Evolutionary conservation across 2,329 filamentous ascomycete species (phyloP), one percentile per base, ranked within the genome.

Genomic region (Drechmeria coniospora): DNA sequence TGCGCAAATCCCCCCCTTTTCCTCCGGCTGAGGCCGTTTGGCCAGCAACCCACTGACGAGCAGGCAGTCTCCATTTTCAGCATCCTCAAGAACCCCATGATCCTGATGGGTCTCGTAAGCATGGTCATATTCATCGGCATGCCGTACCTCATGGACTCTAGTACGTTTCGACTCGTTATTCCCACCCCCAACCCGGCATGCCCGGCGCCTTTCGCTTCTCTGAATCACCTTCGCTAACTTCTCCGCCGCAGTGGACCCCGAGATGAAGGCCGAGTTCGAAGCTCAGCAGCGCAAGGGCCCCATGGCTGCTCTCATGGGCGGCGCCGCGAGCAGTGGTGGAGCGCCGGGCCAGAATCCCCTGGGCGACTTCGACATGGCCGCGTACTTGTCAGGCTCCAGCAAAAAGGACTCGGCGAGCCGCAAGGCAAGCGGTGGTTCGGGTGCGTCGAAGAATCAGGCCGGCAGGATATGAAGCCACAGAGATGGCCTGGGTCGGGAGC

Each of bases 21-120:
- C 21, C 13, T n/a, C 8, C 8, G 17, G 15, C 20, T n/a, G 6
- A 10, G 12, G 9, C 14, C 12, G 4, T 17, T 5, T 18, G 15
- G 28, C 31, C 31, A 26, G 36, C 26, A 21, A 21, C 24, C 5
- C 11, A 11, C n/a, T n/a, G n/a, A n/a, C n/a, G n/a, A n/a, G n/a
- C n/a, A 9, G 16, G 9, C 38, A 83, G 79, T 87, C 57, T 82
- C 76, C 12, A 65, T 86, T n/a, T 46, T 94, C 32, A 71, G 69
- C 32, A 74, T 94, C 31, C 63, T 94, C 43, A 90, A 90, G 62
- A 93, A 82, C 49, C 90, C 90, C 4, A 95, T 95, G 84, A 94
- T 95, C 37, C 66, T 98, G 34, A 78, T 98, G 61, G 84, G 79
- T 4, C 56, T 92, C 19, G 74, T 90, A 21, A 83, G 77, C 35